phyloP scores from a whole-genome alignment of 345 rosid species.

The Hibiscus mutabilis region DNA sequence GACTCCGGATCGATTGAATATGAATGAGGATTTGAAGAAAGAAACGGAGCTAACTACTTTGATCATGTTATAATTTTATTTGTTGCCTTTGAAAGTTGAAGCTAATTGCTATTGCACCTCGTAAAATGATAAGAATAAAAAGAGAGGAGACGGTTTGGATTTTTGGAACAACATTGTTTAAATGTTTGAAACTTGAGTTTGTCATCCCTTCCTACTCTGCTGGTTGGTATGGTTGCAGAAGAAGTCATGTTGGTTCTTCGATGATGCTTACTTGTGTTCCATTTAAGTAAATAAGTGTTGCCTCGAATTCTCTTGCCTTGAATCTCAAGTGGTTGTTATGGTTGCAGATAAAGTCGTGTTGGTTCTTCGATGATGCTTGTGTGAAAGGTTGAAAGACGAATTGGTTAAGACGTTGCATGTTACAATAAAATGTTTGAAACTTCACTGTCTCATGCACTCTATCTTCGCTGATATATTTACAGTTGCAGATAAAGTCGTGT shows the following conservation, averaged over 20 bases:
- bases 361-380: neutral
- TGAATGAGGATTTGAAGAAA: slow-evolving; percentile 19
- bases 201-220: no score
- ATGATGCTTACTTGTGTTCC: neutral
- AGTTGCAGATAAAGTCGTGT: neutral
- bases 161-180: neutral
- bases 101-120: no score
- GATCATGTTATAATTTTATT: neutral
- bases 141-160: neutral
- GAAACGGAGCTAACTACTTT: slow-evolving; percentile 29
- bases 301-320: neutral
- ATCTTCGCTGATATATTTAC: neutral
- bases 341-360: neutral
- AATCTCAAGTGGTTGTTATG: neutral
- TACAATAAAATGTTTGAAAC: neutral
- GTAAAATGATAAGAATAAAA: neutral
- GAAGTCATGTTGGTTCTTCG: neutral
- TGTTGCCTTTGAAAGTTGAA: neutral
- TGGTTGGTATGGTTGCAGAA: neutral
- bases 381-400: no score
- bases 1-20: slow-evolving; percentile 2
- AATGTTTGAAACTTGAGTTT: neutral
- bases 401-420: no score
- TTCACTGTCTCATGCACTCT: neutral
- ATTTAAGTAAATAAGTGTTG: neutral